A percentile compares a stretch with the other conserved stretches of the same genome.
These are phyloP conservation scores for Sarocladiaceae sp. DNA, from an alignment of 2,329 filamentous ascomycete species.

Conservation along the genomic window DNA sequence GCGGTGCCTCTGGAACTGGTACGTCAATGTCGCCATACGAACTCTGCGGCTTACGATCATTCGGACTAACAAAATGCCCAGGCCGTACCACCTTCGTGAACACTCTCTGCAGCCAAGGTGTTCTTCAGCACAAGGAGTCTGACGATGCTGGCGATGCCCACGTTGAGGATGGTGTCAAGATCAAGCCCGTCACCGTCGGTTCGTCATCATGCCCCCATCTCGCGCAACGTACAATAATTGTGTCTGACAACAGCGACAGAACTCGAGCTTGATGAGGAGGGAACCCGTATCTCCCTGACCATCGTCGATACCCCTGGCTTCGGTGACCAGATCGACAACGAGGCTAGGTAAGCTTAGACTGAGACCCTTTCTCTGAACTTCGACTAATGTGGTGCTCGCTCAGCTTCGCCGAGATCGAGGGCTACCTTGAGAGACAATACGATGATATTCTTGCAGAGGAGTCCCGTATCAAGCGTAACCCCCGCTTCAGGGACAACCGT, in stretches of 20 bases:
- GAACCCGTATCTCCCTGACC: constrained; percentile 94
- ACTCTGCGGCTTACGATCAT: constrained; percentile 1
- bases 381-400: not conserved
- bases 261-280: constrained; percentile 95
- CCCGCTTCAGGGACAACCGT: constrained; percentile 97
- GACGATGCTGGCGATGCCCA: constrained; percentile 88
- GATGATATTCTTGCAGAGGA: constrained; percentile 99
- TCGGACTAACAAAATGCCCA: constrained; percentile 29
- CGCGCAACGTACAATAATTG: not conserved
- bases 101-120: constrained; percentile 93
- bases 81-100: constrained; percentile 99
- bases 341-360: constrained; percentile 67
- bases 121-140: constrained; percentile 85
- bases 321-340: constrained; percentile 98
- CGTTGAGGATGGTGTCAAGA: constrained; percentile 94
- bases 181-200: constrained; percentile 98
- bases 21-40: constrained; percentile 31
- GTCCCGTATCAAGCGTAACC: constrained; percentile 99
- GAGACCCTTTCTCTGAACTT: not conserved
- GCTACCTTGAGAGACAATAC: constrained; percentile 98
- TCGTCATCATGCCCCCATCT: constrained; percentile 20
- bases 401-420: constrained; percentile 96
- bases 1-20: constrained; percentile 98
- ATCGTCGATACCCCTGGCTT: constrained; percentile 99
- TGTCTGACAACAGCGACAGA: constrained; percentile 47